These are phyloP conservation scores for Geranium brycei DNA, from an alignment of 345 rosid species.

Conservation along the genomic window DNA sequence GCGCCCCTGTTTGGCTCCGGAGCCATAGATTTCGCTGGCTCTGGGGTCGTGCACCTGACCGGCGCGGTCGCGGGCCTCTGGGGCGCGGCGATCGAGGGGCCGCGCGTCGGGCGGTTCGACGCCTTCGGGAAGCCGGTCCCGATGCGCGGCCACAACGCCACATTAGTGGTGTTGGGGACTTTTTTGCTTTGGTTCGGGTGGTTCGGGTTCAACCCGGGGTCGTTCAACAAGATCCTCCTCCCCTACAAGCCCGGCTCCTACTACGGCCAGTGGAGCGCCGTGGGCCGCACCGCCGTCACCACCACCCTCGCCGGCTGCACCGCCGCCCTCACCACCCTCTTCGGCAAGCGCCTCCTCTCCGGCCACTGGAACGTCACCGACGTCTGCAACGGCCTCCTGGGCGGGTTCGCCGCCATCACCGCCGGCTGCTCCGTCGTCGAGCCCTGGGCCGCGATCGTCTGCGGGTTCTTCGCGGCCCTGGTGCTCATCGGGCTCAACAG, in stretches of 20 bases:
- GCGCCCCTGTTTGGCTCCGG: conserved; percentile 40
- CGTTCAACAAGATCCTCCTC: conserved; percentile 36
- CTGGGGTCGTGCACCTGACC: conserved; percentile 45
- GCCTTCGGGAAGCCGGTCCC: conserved; percentile 37
- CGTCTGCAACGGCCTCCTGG: conserved; percentile 46
- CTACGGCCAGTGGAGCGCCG: too few relatives aligned
- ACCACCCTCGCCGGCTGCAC: conserved; percentile 45
- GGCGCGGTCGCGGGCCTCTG: conserved; percentile 48
- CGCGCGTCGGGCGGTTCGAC: conserved; percentile 44
- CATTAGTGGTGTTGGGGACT: conserved; percentile 45
- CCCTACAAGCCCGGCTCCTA: too few relatives aligned
- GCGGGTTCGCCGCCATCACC: conserved; percentile 49
- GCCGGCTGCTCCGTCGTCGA: conserved; percentile 57
- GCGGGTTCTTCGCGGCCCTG: conserved; percentile 39
- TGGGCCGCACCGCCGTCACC: conserved; percentile 39
- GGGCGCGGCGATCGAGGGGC: conserved; percentile 48
- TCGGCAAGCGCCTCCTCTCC: conserved; percentile 31
- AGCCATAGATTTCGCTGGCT: conserved; percentile 53
- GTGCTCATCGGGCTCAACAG: conserved; percentile 43
- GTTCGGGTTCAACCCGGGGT: conserved; percentile 57
- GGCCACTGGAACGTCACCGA: conserved; percentile 59
- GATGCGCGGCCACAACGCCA: conserved; percentile 54
- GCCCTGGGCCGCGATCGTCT: conserved; percentile 57
- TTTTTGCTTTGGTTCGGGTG: conserved; percentile 53
- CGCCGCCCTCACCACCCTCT: conserved; percentile 37